phyloP scores from a whole-genome alignment of 2,329 filamentous ascomycete species.

The Triangularia verruculosa region DNA sequence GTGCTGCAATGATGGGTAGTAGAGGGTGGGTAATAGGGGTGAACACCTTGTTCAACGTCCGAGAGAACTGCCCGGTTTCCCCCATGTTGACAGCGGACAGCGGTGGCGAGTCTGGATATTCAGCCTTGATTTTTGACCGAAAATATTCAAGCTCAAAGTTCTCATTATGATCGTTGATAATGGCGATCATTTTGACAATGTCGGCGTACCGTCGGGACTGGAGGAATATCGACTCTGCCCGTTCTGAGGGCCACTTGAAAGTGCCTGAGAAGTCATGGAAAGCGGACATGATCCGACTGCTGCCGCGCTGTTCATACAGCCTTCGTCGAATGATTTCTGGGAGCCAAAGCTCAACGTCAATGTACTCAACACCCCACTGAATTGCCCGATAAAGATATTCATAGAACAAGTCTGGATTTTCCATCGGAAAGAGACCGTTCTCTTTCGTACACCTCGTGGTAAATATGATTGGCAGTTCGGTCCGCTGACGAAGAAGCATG shows the following conservation, averaged over 20 bases:
- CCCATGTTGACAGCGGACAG: conserved; percentile 87
- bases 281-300: conserved; percentile 84
- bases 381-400: conserved; percentile 79
- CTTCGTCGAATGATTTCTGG: conserved; percentile 69
- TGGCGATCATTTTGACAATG: conserved; percentile 87
- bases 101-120: conserved; percentile 66
- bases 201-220: conserved; percentile 73
- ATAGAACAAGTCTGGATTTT: conserved; percentile 70
- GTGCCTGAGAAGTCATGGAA: conserved; percentile 85
- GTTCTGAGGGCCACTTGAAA: conserved; percentile 76
- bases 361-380: conserved; percentile 86
- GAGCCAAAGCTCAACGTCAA: conserved; percentile 85
- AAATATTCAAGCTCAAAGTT: conserved; percentile 92
- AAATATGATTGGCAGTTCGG: conserved; percentile 86
- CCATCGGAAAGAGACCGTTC: conserved; percentile 83
- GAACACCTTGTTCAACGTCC: conserved; percentile 81
- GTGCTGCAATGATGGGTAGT: conserved; percentile 78
- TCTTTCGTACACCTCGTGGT: conserved; percentile 79
- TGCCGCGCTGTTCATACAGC: conserved; percentile 68
- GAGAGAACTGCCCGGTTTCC: conserved; percentile 77
- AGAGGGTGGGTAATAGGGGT: conserved; percentile 85
- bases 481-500: conserved; percentile 77
- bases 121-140: conserved; percentile 68
- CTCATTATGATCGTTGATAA: conserved; percentile 76
- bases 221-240: conserved; percentile 69